These are phyloP conservation scores for Lentinula edodes DNA, from an alignment of 768 basidiomycete species.

Conservation along the genomic window DNA sequence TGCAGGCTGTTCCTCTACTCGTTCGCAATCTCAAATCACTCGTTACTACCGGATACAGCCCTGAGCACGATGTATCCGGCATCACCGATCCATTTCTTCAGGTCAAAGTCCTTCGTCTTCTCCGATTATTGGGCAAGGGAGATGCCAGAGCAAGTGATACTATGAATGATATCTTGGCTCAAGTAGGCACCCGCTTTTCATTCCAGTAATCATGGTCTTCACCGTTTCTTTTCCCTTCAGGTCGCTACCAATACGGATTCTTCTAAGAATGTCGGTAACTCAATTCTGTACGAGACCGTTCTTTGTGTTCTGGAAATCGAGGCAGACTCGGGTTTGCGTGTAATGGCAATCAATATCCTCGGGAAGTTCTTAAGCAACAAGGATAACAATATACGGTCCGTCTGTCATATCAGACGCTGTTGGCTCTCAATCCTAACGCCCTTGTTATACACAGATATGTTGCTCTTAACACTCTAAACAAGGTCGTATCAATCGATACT, in stretches of 20 bases:
- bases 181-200: conserved; percentile 39
- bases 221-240: conserved; percentile 27
- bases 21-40: conserved; percentile 94
- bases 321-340: conserved; percentile 89
- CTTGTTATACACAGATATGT: conserved; percentile 64
- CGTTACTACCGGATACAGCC: conserved; percentile 94
- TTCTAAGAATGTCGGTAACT: conserved; percentile 96
- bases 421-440: neutral
- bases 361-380: conserved; percentile 97
- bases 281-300: conserved; percentile 96
- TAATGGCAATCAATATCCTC: conserved; percentile 99
- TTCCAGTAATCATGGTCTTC: neutral
- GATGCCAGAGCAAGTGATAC: conserved; percentile 85
- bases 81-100: conserved; percentile 97
- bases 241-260: conserved; percentile 99
- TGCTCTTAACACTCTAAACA: conserved; percentile 95
- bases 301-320: conserved; percentile 96
- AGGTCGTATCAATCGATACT: conserved; percentile 96
- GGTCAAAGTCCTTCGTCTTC: conserved; percentile 84
- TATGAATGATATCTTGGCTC: conserved; percentile 98
- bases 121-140: conserved; percentile 83
- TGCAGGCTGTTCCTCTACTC: conserved; percentile 83
- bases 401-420: conserved; percentile 5
- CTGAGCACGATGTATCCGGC: conserved; percentile 98
- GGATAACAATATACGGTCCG: conserved; percentile 96